phyloP scores from a whole-genome alignment of 78 protist genomes.

The Speleostelium caveatum region DNA sequence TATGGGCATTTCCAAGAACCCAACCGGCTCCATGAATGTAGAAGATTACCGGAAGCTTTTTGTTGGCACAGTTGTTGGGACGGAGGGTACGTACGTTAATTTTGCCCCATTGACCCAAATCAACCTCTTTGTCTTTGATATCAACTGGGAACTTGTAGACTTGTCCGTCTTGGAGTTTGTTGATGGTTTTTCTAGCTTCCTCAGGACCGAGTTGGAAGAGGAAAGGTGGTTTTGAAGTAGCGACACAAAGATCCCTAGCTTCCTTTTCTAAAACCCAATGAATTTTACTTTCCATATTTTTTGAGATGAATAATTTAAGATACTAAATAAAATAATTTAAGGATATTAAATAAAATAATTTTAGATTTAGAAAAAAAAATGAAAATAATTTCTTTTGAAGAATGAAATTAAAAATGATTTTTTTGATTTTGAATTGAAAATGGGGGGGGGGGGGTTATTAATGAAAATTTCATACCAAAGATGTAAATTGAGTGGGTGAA shows the following conservation, averaged over 20 bases:
- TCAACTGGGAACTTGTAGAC: slow-evolving; percentile 4
- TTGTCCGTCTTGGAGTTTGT: neutral
- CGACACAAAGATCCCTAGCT: neutral
- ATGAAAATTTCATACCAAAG: no score
- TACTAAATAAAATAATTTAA: no score
- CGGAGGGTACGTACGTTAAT: neutral
- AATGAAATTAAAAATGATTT: no score
- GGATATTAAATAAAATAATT: no score
- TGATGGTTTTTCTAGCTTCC: slow-evolving; percentile 5
- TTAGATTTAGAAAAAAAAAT: no score
- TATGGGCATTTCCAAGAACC: neutral
- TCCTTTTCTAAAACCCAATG: slow-evolving; percentile 38
- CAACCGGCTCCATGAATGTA: slow-evolving; percentile 28
- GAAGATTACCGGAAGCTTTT: neutral
- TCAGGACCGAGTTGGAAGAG: neutral
- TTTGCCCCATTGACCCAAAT: neutral
- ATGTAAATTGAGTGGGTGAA: no score
- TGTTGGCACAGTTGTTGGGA: neutral
- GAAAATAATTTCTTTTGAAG: no score
- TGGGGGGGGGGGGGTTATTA: no score
- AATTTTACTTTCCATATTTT: no score
- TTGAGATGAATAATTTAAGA: no score
- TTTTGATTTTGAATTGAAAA: no score
- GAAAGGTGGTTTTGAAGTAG: neutral
- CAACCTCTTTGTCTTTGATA: neutral